phyloP scores from a whole-genome alignment of 73 alveolate species.

The Paramecium octaurelia region DNA sequence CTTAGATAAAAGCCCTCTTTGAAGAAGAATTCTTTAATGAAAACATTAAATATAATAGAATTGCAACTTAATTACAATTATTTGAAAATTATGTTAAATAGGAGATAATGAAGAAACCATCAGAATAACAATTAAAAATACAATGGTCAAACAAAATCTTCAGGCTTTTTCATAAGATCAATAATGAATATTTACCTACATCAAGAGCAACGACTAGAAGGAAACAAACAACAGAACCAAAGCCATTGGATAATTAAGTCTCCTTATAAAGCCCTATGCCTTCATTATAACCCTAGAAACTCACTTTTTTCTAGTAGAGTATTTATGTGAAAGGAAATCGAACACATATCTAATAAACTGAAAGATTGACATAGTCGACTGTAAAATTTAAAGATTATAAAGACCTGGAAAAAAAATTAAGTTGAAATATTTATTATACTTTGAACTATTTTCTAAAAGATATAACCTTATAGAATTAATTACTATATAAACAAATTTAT shows the following conservation, averaged over 20 bases:
- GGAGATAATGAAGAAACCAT: not conserved
- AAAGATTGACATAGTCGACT: not conserved
- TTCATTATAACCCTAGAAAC: not conserved
- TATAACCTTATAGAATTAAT: no score
- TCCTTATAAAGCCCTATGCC: not conserved
- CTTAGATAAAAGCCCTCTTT: not conserved
- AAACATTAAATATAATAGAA: not conserved
- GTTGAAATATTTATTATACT: not conserved
- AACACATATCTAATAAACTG: not conserved
- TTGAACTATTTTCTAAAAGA: no score
- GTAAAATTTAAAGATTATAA: not conserved
- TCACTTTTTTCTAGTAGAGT: not conserved
- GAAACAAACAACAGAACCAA: not conserved
- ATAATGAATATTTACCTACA: not conserved
- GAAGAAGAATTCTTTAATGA: constrained; percentile 1
- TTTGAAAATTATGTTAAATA: not conserved
- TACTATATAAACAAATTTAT: no score
- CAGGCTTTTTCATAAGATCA: not conserved
- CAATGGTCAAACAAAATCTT: not conserved
- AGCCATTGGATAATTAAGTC: not conserved
- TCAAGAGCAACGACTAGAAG: constrained; percentile 7
- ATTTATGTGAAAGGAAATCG: not conserved
- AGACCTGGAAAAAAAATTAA: not conserved
- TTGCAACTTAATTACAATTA: not conserved
- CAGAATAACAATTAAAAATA: not conserved